A percentile compares a stretch with the other conserved stretches of the same genome.
Conservation (phyloP, 768 basidiomycete genomes). For the Pleurotus tuber-regium region DNA sequence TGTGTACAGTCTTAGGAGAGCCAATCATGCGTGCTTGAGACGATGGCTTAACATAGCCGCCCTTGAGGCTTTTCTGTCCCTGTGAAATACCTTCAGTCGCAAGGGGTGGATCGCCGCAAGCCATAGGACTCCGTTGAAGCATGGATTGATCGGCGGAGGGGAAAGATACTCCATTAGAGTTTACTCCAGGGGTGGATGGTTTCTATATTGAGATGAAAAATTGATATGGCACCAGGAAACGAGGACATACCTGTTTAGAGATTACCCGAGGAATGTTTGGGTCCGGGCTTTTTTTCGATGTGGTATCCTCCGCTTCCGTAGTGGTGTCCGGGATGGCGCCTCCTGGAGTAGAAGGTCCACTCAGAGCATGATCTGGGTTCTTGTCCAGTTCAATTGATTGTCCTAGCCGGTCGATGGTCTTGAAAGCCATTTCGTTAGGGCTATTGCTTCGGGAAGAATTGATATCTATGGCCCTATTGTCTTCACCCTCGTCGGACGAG, state of each 20-base stretch:
- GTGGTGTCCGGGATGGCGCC: background rate
- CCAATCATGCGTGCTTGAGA: background rate
- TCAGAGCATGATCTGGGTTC: background rate
- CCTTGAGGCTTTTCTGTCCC: too few relatives aligned
- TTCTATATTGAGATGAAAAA: too few relatives aligned
- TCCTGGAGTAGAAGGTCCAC: background rate
- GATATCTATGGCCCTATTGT: conserved; percentile 16
- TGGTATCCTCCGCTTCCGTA: background rate
- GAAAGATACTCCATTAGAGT: too few relatives aligned
- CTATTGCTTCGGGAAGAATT: background rate
- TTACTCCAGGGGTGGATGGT: too few relatives aligned
- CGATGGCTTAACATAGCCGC: too few relatives aligned
- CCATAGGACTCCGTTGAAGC: too few relatives aligned
- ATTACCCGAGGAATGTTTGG: background rate
- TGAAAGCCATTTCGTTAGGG: conserved; percentile 23
- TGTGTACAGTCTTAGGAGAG: background rate
- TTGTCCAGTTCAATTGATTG: conserved; percentile 31
- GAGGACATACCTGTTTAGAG: too few relatives aligned
- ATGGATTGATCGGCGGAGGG: too few relatives aligned
- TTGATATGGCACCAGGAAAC: too few relatives aligned
- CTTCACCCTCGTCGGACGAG: conserved; percentile 34
- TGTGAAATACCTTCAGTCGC: too few relatives aligned
- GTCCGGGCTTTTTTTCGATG: too few relatives aligned
- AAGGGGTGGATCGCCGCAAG: too few relatives aligned
- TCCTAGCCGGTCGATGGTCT: conserved; percentile 26